Base-by-base conservation (phyloP, 169 alveolate species). In the Cryptosporidium baileyi region DNA sequence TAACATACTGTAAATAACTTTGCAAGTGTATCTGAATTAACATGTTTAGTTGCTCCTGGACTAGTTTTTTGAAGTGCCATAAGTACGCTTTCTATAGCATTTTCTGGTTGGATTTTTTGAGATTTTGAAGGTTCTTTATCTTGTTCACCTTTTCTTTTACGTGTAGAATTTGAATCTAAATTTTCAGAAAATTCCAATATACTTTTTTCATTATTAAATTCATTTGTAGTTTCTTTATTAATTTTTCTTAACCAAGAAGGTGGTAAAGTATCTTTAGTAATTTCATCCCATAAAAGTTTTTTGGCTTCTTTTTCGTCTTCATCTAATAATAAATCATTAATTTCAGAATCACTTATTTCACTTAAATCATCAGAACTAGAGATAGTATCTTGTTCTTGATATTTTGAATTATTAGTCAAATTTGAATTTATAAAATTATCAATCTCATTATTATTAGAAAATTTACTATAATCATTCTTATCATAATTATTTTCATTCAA, bases 201-300 rank as follows among this genome's bases (percentile, higher is more conserved):
- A 24, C 15, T 65, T 3, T 26, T 38, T 15, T 34, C 22, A 13
- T 0, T 28, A 22, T 34, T 36, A 38, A 7, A 38, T 7, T 24
- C 32, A 1, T 19, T 59, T 0, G 36, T 52, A 15, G 47, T 11
- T 34, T 51, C 74, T 11, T 43, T 74, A 11, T 51, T 74, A 8
- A 74, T 74, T 51, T 74, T 74, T 32, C 94, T 80, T 40, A 93
- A 79, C 91, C 90, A 92, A 19, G 91, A 91, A 61, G 90, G 89
- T 1, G 95, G 96, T 88, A 93, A 81, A 54, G 89, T 82, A 45
- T 82, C 94, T 88, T 80, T 93, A 80, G 95, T 93, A 60, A 93
- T 89, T 67, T 93, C 96, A 79, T 93, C 96, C 96, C 96, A 93
- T 26, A 93, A 82, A n/a, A 90, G 82, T 79, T 91, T 89, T 80